These are phyloP conservation scores for Digitaria exilis DNA, from an alignment of 202 grass and related monocot genomes.

Conservation along the genomic window DNA sequence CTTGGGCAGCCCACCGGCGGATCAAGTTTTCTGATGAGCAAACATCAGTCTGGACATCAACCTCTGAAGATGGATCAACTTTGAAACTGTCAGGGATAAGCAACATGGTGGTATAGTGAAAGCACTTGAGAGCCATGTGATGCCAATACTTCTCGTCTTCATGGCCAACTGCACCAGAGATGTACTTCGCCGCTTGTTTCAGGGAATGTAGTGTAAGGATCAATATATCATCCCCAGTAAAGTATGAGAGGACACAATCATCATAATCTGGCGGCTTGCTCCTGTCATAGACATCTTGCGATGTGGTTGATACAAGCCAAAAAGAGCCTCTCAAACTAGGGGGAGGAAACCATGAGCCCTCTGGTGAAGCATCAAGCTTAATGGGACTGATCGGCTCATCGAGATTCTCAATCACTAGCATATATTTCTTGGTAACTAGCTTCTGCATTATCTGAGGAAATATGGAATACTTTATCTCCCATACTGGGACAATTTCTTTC, in stretches of 20 bases:
- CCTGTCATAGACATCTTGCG: background rate
- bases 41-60: too few species aligned
- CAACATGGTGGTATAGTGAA: background rate
- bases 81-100: background rate
- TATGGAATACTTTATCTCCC: too few species aligned
- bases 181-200: background rate
- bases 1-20: too few species aligned
- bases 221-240: background rate
- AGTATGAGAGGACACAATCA: rapidly evolving
- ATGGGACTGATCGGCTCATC: background rate
- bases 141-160: background rate
- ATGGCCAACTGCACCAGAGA: background rate
- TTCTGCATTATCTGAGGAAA: background rate
- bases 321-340: rapidly evolving
- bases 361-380: rapidly evolving
- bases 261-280: background rate
- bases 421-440: rapidly evolving
- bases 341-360: background rate
- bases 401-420: constrained; percentile 21
- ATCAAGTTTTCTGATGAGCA: too few species aligned
- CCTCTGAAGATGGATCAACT: too few species aligned
- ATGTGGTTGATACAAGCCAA: background rate
- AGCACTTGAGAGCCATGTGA: background rate
- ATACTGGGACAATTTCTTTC: too few species aligned
- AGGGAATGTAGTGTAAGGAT: background rate